Percentiles rank a stretch among this genome's conserved stretches.
These are phyloP conservation scores for Exsudoporus frostii DNA, from an alignment of 768 basidiomycete genomes.

Conservation along the genomic window DNA sequence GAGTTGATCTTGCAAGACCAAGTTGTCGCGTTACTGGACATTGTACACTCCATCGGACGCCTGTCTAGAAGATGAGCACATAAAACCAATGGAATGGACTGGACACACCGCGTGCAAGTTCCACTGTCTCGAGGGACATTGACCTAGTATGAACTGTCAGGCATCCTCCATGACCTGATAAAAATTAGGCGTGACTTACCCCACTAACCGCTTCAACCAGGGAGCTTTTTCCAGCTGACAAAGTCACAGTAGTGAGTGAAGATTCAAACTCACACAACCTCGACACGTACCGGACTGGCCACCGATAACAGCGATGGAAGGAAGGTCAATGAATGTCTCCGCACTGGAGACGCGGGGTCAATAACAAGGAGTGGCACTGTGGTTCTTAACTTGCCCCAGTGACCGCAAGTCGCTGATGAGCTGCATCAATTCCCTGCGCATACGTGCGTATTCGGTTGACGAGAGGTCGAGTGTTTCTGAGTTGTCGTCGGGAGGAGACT, in stretches of 20 bases:
- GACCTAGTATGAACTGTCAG: conserved; percentile 36
- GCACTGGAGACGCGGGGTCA: conserved; percentile 31
- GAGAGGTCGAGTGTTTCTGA: conserved; percentile 23
- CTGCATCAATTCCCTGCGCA: conserved; percentile 38
- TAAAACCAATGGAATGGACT: neutral
- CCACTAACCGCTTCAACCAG: conserved; percentile 57
- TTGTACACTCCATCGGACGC: conserved; percentile 53
- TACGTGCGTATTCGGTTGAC: conserved; percentile 38
- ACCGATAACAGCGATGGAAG: conserved; percentile 55
- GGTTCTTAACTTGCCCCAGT: conserved; percentile 34
- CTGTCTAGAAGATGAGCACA: conserved; percentile 24
- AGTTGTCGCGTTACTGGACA: conserved; percentile 36
- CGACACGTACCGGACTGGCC: conserved; percentile 47
- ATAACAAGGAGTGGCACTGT: neutral
- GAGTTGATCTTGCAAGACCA: conserved; percentile 48
- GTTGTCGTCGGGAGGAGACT: conserved; percentile 11
- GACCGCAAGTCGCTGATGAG: conserved; percentile 37
- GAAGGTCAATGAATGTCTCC: conserved; percentile 40
- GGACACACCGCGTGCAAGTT: conserved; percentile 52
- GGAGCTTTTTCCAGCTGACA: conserved; percentile 56
- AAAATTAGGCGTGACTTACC: conserved; percentile 30
- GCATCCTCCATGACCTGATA: neutral
- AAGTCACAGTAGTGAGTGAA: neutral
- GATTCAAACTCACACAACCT: neutral
- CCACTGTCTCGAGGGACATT: conserved; percentile 60